Base-by-base conservation (phyloP, 1,284 basidiomycete species). In the Trametes pubescens region DNA sequence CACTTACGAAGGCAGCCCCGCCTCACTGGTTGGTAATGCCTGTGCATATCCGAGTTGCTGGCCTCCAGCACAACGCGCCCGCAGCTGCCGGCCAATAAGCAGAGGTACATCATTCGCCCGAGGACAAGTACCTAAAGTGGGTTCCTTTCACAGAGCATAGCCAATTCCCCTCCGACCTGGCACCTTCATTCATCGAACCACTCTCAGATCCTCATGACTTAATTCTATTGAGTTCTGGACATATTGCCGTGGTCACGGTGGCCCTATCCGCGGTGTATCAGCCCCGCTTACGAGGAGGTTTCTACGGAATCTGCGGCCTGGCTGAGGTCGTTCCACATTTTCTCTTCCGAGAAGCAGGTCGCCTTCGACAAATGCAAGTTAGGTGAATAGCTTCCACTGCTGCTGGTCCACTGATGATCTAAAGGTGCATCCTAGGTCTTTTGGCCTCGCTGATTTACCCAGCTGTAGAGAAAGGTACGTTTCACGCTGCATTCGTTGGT, bases 321-420 rank as follows among this genome's bases (percentile, higher is more conserved):
- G 71, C 58, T 65, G 55, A 61, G 57, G 58, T 66, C 57, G 46
- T 72, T 71, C 64, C 13, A 53, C 3, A 62, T 60, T 1, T 70
- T 71, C 61, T 51, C 55, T n/a, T 59, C 68, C 3, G 54, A 61
- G n/a, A 58, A 63, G 0, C 72, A 73, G 35, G 49, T 44, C 22
- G 65, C 67, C 4, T 73, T 73, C 56, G 65, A 74, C 53, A 59
- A 53, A 7, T 69, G 69, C 40, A 64, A 74, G 44, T 71, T 72
- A 53, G 65, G 74, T 73, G 40, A 40, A 69, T 4, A 4, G 9
- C 26, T 35, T 34, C 6, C 21, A 13, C 21, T 29, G 8, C 4
- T n/a, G 2, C 16, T 43, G 14, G 4, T 26, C 40, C 8, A 11
- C n/a, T n/a, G 47, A 37, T 21, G 47, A 40, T 24, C 56, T 8